Conservation (phyloP, 2,329 filamentous ascomycete species). For the Fusarium sp. region DNA sequence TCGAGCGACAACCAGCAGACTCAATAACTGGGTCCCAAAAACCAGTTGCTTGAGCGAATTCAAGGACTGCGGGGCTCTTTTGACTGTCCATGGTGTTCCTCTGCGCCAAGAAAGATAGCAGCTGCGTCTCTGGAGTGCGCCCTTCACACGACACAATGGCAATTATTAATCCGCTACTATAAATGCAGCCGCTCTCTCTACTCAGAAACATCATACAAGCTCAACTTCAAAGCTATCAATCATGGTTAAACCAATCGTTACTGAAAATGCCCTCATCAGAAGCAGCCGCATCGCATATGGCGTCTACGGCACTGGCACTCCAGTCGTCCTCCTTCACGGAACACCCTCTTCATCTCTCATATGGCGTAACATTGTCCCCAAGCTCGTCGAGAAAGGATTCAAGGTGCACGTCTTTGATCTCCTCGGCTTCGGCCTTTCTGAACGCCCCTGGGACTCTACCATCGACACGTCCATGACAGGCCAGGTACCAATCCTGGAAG, state of each 20-base stretch:
- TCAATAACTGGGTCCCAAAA: accelerated
- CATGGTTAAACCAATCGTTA: conserved; percentile 39
- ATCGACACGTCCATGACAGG: conserved; percentile 48
- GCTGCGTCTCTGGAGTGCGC: conserved; percentile 9
- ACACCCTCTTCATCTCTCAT: conserved; percentile 49
- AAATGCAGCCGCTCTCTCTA: neutral
- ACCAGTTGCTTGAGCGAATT: accelerated
- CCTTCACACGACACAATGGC: conserved; percentile 29
- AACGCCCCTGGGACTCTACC: conserved; percentile 42
- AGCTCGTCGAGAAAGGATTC: conserved; percentile 35
- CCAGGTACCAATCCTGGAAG: conserved; percentile 45
- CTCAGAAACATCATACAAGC: accelerated
- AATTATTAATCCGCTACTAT: conserved; percentile 30
- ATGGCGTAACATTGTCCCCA: conserved; percentile 45
- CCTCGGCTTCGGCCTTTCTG: conserved; percentile 47
- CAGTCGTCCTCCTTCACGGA: conserved; percentile 46
- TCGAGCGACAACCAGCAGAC: conserved; percentile 5
- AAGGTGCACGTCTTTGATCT: conserved; percentile 45
- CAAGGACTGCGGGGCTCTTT: neutral
- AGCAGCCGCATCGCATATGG: conserved; percentile 44
- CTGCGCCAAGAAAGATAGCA: neutral
- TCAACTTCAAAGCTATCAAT: neutral
- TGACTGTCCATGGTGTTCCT: neutral
- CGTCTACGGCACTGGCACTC: conserved; percentile 39
- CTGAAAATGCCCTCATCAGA: conserved; percentile 42